Percentiles rank a stretch among this genome's conserved stretches.
Conservation (phyloP, 805 yeast species). For the Candida tallmaniae region DNA sequence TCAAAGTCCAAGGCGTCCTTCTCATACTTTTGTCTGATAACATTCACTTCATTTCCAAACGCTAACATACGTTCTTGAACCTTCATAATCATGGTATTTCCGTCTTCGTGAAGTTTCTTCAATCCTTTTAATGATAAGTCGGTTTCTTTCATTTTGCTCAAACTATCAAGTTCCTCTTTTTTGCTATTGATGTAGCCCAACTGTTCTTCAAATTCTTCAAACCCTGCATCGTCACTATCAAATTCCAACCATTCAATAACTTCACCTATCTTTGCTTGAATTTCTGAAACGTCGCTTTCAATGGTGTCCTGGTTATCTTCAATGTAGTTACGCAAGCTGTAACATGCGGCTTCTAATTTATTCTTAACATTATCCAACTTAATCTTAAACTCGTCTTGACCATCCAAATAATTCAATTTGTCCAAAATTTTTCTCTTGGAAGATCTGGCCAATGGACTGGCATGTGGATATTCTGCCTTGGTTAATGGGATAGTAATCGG, state of each 20-base stretch:
- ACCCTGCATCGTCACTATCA: slow-evolving; percentile 51
- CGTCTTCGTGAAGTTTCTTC: slow-evolving; percentile 37
- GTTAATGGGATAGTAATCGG: slow-evolving; percentile 30
- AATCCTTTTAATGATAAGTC: slow-evolving; percentile 48
- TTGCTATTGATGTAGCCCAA: slow-evolving; percentile 15
- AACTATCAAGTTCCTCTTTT: slow-evolving; percentile 24
- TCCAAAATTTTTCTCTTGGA: slow-evolving; percentile 42
- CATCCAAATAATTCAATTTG: slow-evolving; percentile 50
- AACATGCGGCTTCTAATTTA: slow-evolving; percentile 67
- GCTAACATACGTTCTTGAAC: slow-evolving; percentile 42
- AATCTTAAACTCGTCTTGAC: slow-evolving; percentile 51
- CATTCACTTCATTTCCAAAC: slow-evolving; percentile 42
- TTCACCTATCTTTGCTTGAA: slow-evolving; percentile 35
- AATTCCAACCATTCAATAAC: slow-evolving; percentile 76
- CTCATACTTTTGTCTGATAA: slow-evolving; percentile 39
- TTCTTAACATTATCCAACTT: slow-evolving; percentile 59
- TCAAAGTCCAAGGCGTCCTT: slow-evolving; percentile 48
- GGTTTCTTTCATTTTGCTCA: slow-evolving; percentile 37
- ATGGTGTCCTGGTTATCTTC: slow-evolving; percentile 47
- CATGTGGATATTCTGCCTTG: slow-evolving; percentile 42
- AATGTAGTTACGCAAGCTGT: slow-evolving; percentile 57
- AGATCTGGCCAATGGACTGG: slow-evolving; percentile 28
- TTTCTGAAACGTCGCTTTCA: slow-evolving; percentile 20
- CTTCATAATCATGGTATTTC: slow-evolving; percentile 35
- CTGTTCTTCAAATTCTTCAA: slow-evolving; percentile 24